A percentile compares a stretch with the other conserved stretches of the same genome.
Evolutionary conservation across 352 stramenopile genomes (phyloP).

Genomic region (Pythium dissimile): DNA sequence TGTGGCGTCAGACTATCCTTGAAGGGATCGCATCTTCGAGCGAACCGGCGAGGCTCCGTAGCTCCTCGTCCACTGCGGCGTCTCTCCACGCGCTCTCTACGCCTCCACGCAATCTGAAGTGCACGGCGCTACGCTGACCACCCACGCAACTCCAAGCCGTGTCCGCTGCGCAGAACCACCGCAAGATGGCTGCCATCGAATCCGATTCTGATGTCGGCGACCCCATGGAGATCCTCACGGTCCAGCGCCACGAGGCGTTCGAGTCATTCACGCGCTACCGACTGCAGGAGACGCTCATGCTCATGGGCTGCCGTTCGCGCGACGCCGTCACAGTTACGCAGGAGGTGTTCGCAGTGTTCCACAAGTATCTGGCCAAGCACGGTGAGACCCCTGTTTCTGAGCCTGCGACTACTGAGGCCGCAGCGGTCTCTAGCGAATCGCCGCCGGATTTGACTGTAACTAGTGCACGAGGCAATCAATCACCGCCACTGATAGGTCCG

Average conservation of each 20-base stretch:
- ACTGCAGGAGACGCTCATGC: conserved; percentile 84
- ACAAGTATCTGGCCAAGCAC: conserved; percentile 45
- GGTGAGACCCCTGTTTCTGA: neutral
- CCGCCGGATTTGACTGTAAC: no score
- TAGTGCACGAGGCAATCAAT: neutral
- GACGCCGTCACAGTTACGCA: conserved; percentile 70
- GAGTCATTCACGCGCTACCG: conserved; percentile 82
- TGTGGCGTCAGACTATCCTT: no score
- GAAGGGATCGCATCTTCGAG: no score
- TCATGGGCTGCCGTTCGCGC: conserved; percentile 81
- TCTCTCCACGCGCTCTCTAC: no score
- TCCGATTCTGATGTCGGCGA: conserved; percentile 54
- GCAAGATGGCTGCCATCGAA: no score
- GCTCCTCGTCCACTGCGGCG: no score
- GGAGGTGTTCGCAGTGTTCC: conserved; percentile 61
- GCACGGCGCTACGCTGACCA: no score
- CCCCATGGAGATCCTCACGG: conserved; percentile 77
- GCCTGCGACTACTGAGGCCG: neutral
- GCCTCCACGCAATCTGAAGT: no score
- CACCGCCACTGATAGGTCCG: neutral
- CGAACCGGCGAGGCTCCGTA: no score
- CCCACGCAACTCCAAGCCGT: no score
- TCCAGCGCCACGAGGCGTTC: conserved; percentile 40
- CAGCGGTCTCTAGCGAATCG: no score
- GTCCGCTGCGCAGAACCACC: no score